Conservation (phyloP, 371 early-diverging fungal genomes). For the Basidiobolus heterosporus region DNA sequence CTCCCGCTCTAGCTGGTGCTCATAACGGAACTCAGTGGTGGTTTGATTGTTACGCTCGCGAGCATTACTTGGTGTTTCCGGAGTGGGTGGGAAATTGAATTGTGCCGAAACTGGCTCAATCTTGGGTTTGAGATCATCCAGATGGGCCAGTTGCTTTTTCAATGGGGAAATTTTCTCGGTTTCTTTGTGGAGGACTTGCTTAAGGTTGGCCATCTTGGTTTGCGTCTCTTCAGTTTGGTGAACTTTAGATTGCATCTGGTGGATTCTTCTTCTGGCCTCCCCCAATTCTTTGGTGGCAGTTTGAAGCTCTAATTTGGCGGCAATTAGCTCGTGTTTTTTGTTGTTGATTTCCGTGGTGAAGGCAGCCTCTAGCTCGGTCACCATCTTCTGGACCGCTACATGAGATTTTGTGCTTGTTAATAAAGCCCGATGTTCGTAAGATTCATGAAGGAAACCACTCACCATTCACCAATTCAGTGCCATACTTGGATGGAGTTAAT, state of each 20-base stretch:
- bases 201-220: neutral
- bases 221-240: neutral
- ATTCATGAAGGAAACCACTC: neutral
- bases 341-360: slow-evolving; percentile 36
- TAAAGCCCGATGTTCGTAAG: neutral
- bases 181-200: neutral
- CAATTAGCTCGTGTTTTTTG: slow-evolving; percentile 38
- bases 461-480: neutral
- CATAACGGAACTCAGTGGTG: neutral
- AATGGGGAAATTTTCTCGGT: neutral
- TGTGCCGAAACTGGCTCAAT: neutral
- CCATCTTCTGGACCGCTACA: slow-evolving; percentile 46
- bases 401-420: neutral
- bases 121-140: neutral
- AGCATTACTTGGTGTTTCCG: slow-evolving; percentile 1
- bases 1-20: slow-evolving; percentile 11
- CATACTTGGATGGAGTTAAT: neutral
- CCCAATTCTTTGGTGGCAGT: slow-evolving; percentile 45
- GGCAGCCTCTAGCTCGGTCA: slow-evolving; percentile 46
- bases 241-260: slow-evolving; percentile 8
- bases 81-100: neutral
- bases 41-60: slow-evolving; percentile 3
- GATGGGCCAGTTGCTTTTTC: slow-evolving; percentile 4
- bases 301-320: slow-evolving; percentile 37
- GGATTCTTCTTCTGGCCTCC: slow-evolving; percentile 36